Percentiles rank a stretch among this genome's conserved stretches.
Evolutionary conservation across 1,284 basidiomycete genomes (phyloP).

Genomic region (Trametes sp.): DNA sequence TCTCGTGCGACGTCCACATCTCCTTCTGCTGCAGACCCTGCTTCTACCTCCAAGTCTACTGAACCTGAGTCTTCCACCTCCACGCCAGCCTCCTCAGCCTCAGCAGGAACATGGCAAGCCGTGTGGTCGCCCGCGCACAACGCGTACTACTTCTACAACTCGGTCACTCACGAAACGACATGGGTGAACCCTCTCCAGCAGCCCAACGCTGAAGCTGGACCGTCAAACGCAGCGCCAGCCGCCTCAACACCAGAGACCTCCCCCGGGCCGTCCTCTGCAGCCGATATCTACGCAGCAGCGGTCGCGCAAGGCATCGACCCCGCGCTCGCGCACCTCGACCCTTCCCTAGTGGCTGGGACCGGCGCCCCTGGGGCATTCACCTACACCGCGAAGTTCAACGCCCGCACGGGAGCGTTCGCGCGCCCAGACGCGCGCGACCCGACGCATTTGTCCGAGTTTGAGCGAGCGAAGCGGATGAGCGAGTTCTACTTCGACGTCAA

Average conservation of each 20-base stretch:
- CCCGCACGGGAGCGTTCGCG: constrained; percentile 83
- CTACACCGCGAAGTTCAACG: constrained; percentile 83
- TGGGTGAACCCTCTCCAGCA: constrained; percentile 85
- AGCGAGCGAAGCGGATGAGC: constrained; percentile 86
- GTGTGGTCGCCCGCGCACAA: constrained; percentile 84
- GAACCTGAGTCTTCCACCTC: constrained; percentile 20
- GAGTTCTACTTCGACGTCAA: constrained; percentile 89
- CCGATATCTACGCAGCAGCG: constrained; percentile 67
- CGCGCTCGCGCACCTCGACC: constrained; percentile 82
- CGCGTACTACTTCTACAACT: constrained; percentile 91
- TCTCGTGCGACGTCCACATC: constrained; percentile 17
- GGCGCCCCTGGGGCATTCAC: constrained; percentile 52
- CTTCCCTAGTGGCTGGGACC: constrained; percentile 61
- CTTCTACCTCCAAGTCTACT: constrained; percentile 22
- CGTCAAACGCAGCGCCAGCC: constrained; percentile 35
- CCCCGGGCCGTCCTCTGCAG: constrained; percentile 36
- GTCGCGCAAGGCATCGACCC: constrained; percentile 85
- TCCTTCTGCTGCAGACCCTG: constrained; percentile 11
- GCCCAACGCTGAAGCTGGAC: constrained; percentile 30
- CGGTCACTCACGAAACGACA: constrained; percentile 82
- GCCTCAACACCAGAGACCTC: constrained; percentile 39
- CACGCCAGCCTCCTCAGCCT: constrained; percentile 6
- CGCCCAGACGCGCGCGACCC: constrained; percentile 72
- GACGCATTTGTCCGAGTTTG: constrained; percentile 82
- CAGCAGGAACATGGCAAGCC: constrained; percentile 77